These are phyloP conservation scores for Pezicula neosporulosa DNA, from an alignment of 2,329 filamentous ascomycete genomes.

Conservation along the genomic window DNA sequence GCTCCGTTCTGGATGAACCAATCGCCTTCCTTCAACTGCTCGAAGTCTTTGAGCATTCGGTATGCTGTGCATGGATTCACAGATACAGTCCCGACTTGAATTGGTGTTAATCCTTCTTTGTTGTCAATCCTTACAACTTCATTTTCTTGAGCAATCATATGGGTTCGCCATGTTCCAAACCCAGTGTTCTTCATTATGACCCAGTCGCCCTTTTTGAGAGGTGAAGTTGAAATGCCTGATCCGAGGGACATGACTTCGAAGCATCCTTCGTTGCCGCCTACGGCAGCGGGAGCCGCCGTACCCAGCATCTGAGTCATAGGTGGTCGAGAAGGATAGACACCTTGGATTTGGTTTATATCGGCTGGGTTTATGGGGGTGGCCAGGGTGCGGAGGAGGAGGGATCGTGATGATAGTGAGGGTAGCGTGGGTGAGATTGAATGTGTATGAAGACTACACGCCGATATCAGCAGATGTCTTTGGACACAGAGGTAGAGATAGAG, in stretches of 20 bases:
- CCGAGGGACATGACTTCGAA: conserved; percentile 81
- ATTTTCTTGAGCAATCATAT: conserved; percentile 64
- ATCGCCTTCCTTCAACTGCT: conserved; percentile 62
- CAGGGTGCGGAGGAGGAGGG: conserved; percentile 80
- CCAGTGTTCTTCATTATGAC: conserved; percentile 81
- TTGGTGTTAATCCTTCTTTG: conserved; percentile 63
- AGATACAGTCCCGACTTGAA: conserved; percentile 82
- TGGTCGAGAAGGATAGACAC: conserved; percentile 87
- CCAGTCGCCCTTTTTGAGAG: conserved; percentile 78
- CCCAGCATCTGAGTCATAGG: conserved; percentile 73
- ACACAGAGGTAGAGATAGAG: not conserved
- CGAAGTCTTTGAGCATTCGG: conserved; percentile 84
- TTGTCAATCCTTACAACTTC: conserved; percentile 68
- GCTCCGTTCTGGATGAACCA: conserved; percentile 98
- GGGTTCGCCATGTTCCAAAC: conserved; percentile 93
- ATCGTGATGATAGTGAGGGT: conserved; percentile 61
- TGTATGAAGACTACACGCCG: conserved; percentile 53
- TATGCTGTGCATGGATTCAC: conserved; percentile 96
- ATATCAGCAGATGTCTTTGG: not conserved
- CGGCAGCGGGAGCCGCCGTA: conserved; percentile 70
- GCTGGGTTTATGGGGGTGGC: conserved; percentile 93
- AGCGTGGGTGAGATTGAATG: conserved; percentile 76
- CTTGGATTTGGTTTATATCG: conserved; percentile 97
- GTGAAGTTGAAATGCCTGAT: conserved; percentile 44
- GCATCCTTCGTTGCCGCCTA: conserved; percentile 88